Percentiles rank a stretch among this genome's conserved stretches.
phyloP scores from a whole-genome alignment of 176 grass and related monocot species.

The Cymbopogon citratus region DNA sequence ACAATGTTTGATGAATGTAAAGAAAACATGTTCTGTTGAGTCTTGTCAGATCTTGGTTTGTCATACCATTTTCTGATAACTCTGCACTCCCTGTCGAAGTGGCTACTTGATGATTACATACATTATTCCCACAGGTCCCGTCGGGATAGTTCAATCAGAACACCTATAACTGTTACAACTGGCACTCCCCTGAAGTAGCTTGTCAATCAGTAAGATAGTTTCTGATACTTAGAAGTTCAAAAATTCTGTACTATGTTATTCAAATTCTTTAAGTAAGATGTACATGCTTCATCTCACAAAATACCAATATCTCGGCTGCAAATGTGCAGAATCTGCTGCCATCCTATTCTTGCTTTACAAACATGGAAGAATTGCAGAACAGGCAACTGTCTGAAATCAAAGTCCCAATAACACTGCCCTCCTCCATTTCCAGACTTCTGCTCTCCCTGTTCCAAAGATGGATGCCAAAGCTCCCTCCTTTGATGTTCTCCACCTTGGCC shows the following conservation, averaged over 20 bases:
- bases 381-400: constrained; percentile 59
- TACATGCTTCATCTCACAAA: neutral
- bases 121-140: neutral
- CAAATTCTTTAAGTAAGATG: too few relatives aligned
- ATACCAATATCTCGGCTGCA: neutral
- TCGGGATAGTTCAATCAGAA: neutral
- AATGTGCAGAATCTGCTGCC: neutral
- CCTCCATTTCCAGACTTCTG: constrained; percentile 43
- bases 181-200: neutral
- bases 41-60: neutral
- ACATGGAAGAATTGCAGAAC: constrained; percentile 61
- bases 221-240: too few relatives aligned
- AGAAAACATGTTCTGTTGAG: neutral
- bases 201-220: neutral
- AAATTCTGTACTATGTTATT: too few relatives aligned
- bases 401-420: constrained; percentile 64
- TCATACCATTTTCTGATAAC: neutral
- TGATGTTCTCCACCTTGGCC: constrained; percentile 56
- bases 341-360: constrained; percentile 7
- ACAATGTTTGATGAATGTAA: neutral
- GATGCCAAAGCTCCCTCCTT: constrained; percentile 48
- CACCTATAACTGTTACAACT: neutral
- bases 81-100: neutral
- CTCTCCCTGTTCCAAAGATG: constrained; percentile 91
- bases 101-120: neutral